A percentile compares a stretch with the other conserved stretches of the same genome.
Conservation (phyloP, 345 rosid genomes). For the Gossypium bickii region DNA sequence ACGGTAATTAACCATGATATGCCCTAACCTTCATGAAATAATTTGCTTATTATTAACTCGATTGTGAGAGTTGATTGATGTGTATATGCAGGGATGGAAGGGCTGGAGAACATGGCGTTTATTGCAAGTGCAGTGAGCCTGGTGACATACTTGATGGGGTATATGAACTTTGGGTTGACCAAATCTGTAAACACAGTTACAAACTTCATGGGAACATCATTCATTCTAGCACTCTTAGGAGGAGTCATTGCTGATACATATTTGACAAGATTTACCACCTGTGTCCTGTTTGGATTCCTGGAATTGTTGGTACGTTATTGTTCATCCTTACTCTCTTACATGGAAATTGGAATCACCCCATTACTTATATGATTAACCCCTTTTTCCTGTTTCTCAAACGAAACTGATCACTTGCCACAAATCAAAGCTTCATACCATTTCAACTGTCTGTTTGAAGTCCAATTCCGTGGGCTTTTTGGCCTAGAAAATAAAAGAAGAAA, state of each 20-base stretch:
- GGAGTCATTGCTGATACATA: slow-evolving; percentile 61
- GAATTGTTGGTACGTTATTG: slow-evolving; percentile 43
- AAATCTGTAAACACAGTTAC: slow-evolving; percentile 57
- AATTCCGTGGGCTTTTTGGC: too few species aligned
- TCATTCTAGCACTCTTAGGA: slow-evolving; percentile 49
- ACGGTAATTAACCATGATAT: slow-evolving; percentile 29
- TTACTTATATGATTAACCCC: too few species aligned
- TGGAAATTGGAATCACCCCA: background rate
- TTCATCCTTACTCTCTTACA: background rate
- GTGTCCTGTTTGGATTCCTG: slow-evolving; percentile 41
- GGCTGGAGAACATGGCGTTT: slow-evolving; percentile 61
- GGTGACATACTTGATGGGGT: slow-evolving; percentile 45
- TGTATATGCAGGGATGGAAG: slow-evolving; percentile 37
- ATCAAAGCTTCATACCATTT: too few species aligned
- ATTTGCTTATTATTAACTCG: background rate
- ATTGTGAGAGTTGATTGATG: background rate
- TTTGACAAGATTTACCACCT: slow-evolving; percentile 52
- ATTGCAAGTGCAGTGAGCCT: slow-evolving; percentile 44
- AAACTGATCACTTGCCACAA: too few species aligned
- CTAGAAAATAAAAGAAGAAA: too few species aligned
- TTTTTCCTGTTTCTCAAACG: background rate
- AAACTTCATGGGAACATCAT: slow-evolving; percentile 57
- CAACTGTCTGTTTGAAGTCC: too few species aligned
- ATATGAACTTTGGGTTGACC: slow-evolving; percentile 59
- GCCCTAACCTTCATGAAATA: background rate